Conservation (phyloP, 164 flowering plant species). For the Magnolia officinalis region DNA sequence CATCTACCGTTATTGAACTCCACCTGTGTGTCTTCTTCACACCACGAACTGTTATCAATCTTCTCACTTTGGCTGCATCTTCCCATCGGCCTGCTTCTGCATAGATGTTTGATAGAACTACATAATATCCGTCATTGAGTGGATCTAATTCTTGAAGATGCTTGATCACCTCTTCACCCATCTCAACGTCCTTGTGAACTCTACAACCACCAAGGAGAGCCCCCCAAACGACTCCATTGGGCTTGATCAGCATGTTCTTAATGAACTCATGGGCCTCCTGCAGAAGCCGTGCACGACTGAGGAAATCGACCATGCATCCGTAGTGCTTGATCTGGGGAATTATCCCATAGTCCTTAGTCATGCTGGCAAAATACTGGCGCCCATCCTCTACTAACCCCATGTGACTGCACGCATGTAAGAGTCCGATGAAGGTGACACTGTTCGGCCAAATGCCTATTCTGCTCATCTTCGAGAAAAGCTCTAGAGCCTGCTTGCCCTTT, state of each 20-base stretch:
- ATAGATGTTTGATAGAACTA: slow-evolving; percentile 59
- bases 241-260: slow-evolving; percentile 48
- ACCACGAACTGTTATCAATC: slow-evolving; percentile 46
- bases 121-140: slow-evolving; percentile 55
- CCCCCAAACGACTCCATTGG: slow-evolving; percentile 62
- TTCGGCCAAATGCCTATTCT: slow-evolving; percentile 44
- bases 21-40: slow-evolving; percentile 45
- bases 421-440: slow-evolving; percentile 52
- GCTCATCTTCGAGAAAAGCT: slow-evolving; percentile 38
- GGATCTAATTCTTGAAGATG: slow-evolving; percentile 55
- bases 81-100: slow-evolving; percentile 58
- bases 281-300: slow-evolving; percentile 55
- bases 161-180: slow-evolving; percentile 56
- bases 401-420: slow-evolving; percentile 46
- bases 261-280: slow-evolving; percentile 49
- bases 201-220: slow-evolving; percentile 23
- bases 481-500: slow-evolving; percentile 36
- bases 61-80: slow-evolving; percentile 51
- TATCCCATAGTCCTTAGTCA: slow-evolving; percentile 48
- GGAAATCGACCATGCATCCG: slow-evolving; percentile 70
- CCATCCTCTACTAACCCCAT: slow-evolving; percentile 16
- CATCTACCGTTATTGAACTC: no score
- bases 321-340: slow-evolving; percentile 52
- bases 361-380: slow-evolving; percentile 38
- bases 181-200: slow-evolving; percentile 27